Base-by-base conservation (phyloP, 441 rosid species). In the Sinapis alba region DNA sequence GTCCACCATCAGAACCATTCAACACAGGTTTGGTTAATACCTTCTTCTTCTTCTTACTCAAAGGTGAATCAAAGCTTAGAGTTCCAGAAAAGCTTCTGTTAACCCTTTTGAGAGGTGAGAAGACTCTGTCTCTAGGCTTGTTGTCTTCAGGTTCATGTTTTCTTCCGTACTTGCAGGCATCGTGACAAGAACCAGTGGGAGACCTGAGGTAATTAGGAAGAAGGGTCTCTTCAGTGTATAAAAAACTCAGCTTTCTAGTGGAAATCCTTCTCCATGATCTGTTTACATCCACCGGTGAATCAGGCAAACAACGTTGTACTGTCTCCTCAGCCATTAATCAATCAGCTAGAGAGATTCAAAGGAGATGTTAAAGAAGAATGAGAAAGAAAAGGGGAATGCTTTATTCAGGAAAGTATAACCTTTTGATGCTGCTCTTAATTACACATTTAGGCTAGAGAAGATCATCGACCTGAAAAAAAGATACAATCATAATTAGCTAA, bases 131-230 rank as follows among this genome's bases (percentile, higher is more conserved):
- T 41, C 83, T 80, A 65, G 86, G 76, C 71, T 86, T 81, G 60
- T 80, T 81, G 62, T 80, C 80, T 79, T 88, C 86, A 19, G 62
- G 65, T 61, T 34, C 89, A 58, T 89, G 85, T 51, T 79, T 83
- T 70, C 61, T 83, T 63, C 96, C 97, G 30, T 79, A 88, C 78
- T 96, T 96, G 80, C 99, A 96, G 36, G 74, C 76, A 78, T 96
- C 97, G 60, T 93, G 98, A 77, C 97, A 90, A 21, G 98, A 90
- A 76, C 88, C 92, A 47, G 85, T 82, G 7, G 97, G 83, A 82
- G 92, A 89, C 77, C 87, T 85, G 71, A 90, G 95, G 65, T 96
- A 89, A 53, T 72, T 82, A 47, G 97, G 90, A 60, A 84, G 41
- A 62, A 72, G 11, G 1, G 78, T 85, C 62, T 83, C 89, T 75